These are phyloP conservation scores for Durio zibethinus DNA, from an alignment of 345 rosid genomes.

Conservation along the genomic window DNA sequence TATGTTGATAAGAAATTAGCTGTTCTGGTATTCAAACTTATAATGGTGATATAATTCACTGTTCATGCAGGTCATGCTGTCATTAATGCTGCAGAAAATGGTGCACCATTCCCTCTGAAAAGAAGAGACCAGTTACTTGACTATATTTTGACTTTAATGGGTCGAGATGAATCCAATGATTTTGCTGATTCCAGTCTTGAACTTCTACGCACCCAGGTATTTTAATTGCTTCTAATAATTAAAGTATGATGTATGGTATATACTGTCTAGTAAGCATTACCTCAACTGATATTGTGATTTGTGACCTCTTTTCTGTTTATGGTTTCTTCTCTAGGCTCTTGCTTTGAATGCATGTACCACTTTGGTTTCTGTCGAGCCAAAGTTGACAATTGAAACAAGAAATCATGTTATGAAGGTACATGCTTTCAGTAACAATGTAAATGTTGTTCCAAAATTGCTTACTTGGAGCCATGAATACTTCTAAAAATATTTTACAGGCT, in stretches of 20 bases:
- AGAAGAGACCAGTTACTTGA: conserved; percentile 84
- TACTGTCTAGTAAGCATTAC: not conserved
- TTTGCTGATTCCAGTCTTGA: conserved; percentile 89
- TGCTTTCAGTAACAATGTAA: conserved; percentile 12
- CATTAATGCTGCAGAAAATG: conserved; percentile 87
- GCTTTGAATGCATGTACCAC: conserved; percentile 97
- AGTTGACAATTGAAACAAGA: conserved; percentile 87
- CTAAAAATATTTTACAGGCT: conserved; percentile 56
- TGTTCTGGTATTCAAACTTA: conserved; percentile 11
- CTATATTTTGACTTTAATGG: conserved; percentile 91
- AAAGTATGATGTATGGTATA: not conserved
- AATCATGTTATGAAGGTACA: conserved; percentile 87
- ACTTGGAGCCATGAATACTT: conserved; percentile 2
- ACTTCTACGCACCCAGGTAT: conserved; percentile 79
- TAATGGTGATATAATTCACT: conserved; percentile 15
- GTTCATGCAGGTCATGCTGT: conserved; percentile 77
- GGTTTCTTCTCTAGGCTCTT: conserved; percentile 62
- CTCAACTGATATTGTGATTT: not conserved
- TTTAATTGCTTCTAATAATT: conserved; percentile 8
- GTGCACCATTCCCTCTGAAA: conserved; percentile 84
- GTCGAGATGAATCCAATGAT: conserved; percentile 75
- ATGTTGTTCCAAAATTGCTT: not conserved
- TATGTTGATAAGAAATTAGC: not conserved
- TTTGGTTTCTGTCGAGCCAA: conserved; percentile 94
- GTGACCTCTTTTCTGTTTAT: not conserved